phyloP scores from a whole-genome alignment of 106 monocot species.

The Xerophyta viscosa region DNA sequence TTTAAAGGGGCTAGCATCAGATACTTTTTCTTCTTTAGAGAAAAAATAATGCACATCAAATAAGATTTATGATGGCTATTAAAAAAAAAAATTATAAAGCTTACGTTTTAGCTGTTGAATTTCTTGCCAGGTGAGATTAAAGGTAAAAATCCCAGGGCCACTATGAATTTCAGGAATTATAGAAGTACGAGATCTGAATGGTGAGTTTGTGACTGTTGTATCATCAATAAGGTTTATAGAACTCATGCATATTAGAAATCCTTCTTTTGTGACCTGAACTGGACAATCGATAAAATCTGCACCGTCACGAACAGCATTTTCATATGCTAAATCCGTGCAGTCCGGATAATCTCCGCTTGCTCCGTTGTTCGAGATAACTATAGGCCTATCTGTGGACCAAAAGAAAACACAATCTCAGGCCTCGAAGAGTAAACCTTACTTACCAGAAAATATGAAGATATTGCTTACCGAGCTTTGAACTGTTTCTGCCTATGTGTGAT shows the following conservation, averaged over 20 bases:
- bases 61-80: no score
- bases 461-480: slow-evolving; percentile 9
- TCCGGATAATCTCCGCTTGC: slow-evolving; percentile 89
- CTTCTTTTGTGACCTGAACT: slow-evolving; percentile 73
- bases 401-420: neutral
- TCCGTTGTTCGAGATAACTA: slow-evolving; percentile 75
- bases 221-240: slow-evolving; percentile 49
- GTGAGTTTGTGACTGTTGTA: slow-evolving; percentile 39
- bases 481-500: slow-evolving; percentile 49
- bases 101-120: slow-evolving; percentile 71
- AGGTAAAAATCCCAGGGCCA: slow-evolving; percentile 72
- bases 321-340: slow-evolving; percentile 82
- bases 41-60: no score
- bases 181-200: slow-evolving; percentile 34
- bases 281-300: slow-evolving; percentile 86
- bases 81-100: slow-evolving; percentile 2
- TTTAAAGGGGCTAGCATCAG: no score
- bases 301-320: slow-evolving; percentile 62
- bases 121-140: slow-evolving; percentile 75
- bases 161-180: slow-evolving; percentile 44
- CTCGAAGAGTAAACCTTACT: neutral
- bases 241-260: slow-evolving; percentile 68
- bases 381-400: slow-evolving; percentile 38
- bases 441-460: neutral
- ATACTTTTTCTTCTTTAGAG: no score